Conservation (phyloP, 192 early-diverging fungal genomes). For the Umbelopsis isabellina region DNA sequence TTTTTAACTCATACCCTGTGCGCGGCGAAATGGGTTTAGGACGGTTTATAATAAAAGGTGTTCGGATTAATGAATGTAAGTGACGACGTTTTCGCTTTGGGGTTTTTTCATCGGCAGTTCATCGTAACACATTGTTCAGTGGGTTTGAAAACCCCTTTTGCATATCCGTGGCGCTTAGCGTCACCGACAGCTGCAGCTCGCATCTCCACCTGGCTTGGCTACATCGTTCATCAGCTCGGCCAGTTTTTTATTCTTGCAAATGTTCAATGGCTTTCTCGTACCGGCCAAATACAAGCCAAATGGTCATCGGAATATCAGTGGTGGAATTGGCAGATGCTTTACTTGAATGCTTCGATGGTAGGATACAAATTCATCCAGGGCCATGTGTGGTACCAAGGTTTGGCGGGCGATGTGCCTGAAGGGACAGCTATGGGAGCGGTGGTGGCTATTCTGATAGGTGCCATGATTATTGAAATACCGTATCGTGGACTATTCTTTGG, state of each 20-base stretch:
- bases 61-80: conserved; percentile 23
- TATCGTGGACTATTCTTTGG: conserved; percentile 38
- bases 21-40: conserved; percentile 36
- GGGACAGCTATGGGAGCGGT: conserved; percentile 35
- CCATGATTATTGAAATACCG: conserved; percentile 35
- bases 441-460: conserved; percentile 32
- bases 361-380: conserved; percentile 33
- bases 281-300: conserved; percentile 25
- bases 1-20: conserved; percentile 28
- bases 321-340: conserved; percentile 40
- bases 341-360: conserved; percentile 33
- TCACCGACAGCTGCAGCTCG: conserved; percentile 15
- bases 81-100: no score
- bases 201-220: conserved; percentile 27
- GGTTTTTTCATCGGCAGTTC: conserved; percentile 3
- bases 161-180: conserved; percentile 31
- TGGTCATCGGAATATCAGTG: conserved; percentile 27
- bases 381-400: conserved; percentile 34
- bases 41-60: conserved; percentile 32
- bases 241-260: conserved; percentile 32
- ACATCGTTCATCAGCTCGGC: conserved; percentile 32
- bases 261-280: conserved; percentile 15
- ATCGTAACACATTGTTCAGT: not conserved
- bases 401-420: conserved; percentile 39
- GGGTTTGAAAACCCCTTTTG: conserved; percentile 27